phyloP scores from a whole-genome alignment of 2,329 filamentous ascomycete genomes.

The Metarhizium album region DNA sequence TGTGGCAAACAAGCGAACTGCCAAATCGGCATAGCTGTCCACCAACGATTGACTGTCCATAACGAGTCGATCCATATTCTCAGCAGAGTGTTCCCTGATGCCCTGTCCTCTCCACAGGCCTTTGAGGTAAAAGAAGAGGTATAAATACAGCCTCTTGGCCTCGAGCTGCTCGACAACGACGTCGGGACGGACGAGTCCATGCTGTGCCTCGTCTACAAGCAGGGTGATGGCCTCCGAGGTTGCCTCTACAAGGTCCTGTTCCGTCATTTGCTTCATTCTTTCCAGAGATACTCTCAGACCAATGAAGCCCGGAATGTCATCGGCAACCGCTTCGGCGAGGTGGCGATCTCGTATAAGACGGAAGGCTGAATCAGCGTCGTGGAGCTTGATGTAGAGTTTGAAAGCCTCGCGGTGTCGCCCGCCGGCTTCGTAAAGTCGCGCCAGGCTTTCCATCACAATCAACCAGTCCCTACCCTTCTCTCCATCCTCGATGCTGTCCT shows the following conservation, averaged over 20 bases:
- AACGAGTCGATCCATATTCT: conserved; percentile 45
- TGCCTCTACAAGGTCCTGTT: conserved; percentile 63
- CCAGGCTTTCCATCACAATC: conserved; percentile 77
- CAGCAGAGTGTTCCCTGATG: conserved; percentile 41
- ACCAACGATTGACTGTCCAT: conserved; percentile 58
- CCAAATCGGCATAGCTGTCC: conserved; percentile 77
- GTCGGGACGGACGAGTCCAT: conserved; percentile 70
- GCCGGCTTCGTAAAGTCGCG: conserved; percentile 72
- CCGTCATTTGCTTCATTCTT: conserved; percentile 52
- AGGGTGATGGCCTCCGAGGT: conserved; percentile 77
- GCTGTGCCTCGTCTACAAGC: conserved; percentile 82
- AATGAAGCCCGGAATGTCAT: conserved; percentile 85
- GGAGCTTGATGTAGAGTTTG: conserved; percentile 77
- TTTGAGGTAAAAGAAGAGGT: conserved; percentile 86
- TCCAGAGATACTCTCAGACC: conserved; percentile 71
- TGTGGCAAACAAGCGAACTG: conserved; percentile 74
- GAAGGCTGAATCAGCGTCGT: conserved; percentile 87
- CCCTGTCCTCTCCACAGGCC: conserved; percentile 73
- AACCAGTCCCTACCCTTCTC: conserved; percentile 73
- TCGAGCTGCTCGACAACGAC: conserved; percentile 71
- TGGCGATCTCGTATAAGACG: conserved; percentile 76
- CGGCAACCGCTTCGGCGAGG: conserved; percentile 76
- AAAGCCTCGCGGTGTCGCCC: conserved; percentile 76
- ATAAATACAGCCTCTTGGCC: conserved; percentile 55
- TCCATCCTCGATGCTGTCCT: conserved; percentile 66